Evolutionary conservation across 768 basidiomycete genomes (phyloP).

Genomic region (Lactarius vividus): DNA sequence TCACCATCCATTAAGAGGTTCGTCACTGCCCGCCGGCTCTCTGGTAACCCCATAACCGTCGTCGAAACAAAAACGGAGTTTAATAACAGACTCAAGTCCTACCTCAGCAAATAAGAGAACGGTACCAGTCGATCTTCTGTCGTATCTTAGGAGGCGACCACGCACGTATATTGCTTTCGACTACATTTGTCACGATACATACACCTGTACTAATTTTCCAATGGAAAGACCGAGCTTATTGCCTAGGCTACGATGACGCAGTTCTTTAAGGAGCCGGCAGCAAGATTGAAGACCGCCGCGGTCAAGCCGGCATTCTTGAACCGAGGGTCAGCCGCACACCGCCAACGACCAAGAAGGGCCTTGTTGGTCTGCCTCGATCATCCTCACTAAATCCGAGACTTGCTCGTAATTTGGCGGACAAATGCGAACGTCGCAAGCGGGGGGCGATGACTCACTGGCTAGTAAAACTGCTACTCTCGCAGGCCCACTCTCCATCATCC

Average conservation of each 20-base stretch:
- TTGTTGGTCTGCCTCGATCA: slow-evolving; percentile 82
- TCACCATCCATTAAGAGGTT: neutral
- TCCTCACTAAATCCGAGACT: slow-evolving; percentile 69
- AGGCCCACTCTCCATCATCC: slow-evolving; percentile 97
- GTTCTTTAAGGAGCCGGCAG: too few species aligned
- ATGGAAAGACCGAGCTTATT: too few species aligned
- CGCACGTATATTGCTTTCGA: too few species aligned
- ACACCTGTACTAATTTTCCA: too few species aligned
- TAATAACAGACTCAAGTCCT: neutral
- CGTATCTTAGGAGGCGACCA: too few species aligned
- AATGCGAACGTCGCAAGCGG: neutral
- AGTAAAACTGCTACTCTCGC: slow-evolving; percentile 83
- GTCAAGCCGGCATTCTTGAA: too few species aligned
- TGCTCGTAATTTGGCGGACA: neutral
- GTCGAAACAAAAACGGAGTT: neutral
- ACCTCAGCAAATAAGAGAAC: neutral
- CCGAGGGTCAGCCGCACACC: too few species aligned
- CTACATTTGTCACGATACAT: too few species aligned
- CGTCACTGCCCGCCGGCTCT: neutral
- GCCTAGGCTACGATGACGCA: too few species aligned
- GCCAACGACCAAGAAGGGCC: slow-evolving; percentile 6
- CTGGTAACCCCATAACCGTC: neutral
- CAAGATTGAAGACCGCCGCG: too few species aligned
- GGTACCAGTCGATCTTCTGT: too few species aligned
- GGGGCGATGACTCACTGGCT: slow-evolving; percentile 53